phyloP scores from a whole-genome alignment of 1,139 yeast genomes.

The Debaryomyces sp. region DNA sequence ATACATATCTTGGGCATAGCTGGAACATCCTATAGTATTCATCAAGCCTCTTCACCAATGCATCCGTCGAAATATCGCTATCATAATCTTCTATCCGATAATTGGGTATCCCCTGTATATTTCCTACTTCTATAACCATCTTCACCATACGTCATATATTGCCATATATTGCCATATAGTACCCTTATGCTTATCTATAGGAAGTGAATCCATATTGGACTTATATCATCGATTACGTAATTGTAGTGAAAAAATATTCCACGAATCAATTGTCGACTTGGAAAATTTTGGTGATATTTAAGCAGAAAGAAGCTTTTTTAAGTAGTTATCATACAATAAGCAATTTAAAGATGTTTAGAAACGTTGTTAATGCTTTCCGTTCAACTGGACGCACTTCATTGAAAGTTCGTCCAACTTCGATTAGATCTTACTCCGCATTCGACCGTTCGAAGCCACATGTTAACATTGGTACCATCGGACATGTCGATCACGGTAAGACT shows the following conservation, averaged over 20 bases:
- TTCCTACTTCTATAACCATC: conserved; percentile 1
- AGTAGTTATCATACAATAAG: conserved; percentile 10
- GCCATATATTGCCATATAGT: background rate
- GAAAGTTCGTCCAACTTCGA: conserved; percentile 30
- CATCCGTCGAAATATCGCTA: background rate
- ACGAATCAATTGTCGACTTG: conserved; percentile 25
- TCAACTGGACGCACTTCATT: conserved; percentile 17
- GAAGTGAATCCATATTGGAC: background rate
- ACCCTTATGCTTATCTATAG: background rate
- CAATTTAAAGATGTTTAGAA: conserved; percentile 25
- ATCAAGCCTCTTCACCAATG: background rate
- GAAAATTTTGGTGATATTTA: conserved; percentile 17
- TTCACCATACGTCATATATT: background rate
- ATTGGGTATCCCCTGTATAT: background rate
- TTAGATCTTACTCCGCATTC: conserved; percentile 66
- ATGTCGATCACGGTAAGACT: conserved; percentile 98
- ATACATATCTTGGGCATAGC: conserved; percentile 1
- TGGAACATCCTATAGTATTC: background rate
- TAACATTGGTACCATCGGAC: conserved; percentile 89
- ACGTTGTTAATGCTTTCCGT: conserved; percentile 24
- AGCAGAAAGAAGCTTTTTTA: conserved; percentile 9
- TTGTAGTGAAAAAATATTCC: conserved; percentile 1
- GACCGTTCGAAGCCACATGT: conserved; percentile 95
- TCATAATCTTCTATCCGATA: background rate
- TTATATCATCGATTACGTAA: conserved; percentile 5